A percentile compares a stretch with the other conserved stretches of the same genome.
Evolutionary conservation across 805 yeast species (phyloP).

Genomic region (Tetrapisispora fleetii): DNA sequence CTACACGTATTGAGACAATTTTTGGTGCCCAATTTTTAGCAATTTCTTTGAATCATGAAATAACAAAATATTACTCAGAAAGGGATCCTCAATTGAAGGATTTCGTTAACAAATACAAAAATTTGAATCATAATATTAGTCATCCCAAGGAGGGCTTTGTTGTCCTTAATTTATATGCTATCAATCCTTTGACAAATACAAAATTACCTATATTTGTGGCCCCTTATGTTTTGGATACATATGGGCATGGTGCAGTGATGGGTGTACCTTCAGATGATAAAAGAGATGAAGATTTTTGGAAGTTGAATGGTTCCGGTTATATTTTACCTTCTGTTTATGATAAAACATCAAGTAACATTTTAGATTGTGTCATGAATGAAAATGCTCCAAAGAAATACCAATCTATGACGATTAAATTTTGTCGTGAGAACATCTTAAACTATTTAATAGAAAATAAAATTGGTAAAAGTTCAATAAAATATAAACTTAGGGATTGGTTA

Average conservation of each 20-base stretch:
- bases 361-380: conserved; percentile 39
- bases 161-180: conserved; percentile 35
- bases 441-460: conserved; percentile 30
- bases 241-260: conserved; percentile 91
- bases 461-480: conserved; percentile 46
- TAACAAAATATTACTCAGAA: conserved; percentile 35
- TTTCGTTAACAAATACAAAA: conserved; percentile 36
- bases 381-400: conserved; percentile 36
- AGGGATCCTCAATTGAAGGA: conserved; percentile 33
- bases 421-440: conserved; percentile 37
- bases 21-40: conserved; percentile 79
- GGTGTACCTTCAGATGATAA: conserved; percentile 94
- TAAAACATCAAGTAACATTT: conserved; percentile 8
- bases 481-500: conserved; percentile 82
- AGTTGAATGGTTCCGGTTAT: conserved; percentile 40
- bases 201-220: conserved; percentile 75
- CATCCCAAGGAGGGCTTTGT: conserved; percentile 53
- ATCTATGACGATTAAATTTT: conserved; percentile 44
- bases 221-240: conserved; percentile 75
- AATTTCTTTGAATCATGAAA: conserved; percentile 59
- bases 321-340: conserved; percentile 39
- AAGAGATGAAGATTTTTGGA: conserved; percentile 80
- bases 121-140: conserved; percentile 24
- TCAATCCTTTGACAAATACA: conserved; percentile 46
- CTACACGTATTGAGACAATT: conserved; percentile 86